Conservation (phyloP, 2,329 filamentous ascomycete genomes). For the Apiospora rasikravindrae region DNA sequence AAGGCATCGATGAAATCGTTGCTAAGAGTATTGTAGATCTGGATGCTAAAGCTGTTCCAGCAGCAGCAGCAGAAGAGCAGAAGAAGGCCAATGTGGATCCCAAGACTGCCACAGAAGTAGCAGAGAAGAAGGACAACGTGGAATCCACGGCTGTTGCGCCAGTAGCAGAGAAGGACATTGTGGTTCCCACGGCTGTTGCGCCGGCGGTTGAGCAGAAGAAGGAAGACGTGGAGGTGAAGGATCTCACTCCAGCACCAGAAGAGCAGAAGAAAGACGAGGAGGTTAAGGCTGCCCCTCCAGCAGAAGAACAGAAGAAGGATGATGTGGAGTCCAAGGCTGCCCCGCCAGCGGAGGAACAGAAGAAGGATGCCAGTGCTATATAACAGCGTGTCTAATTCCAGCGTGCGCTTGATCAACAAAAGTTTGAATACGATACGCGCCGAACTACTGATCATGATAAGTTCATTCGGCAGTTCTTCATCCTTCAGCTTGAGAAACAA, state of each 20-base stretch:
- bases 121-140: neutral
- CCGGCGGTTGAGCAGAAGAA: neutral
- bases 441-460: neutral
- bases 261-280: neutral
- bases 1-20: slow-evolving; percentile 23
- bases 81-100: neutral
- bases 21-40: neutral
- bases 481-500: neutral
- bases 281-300: neutral
- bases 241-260: neutral
- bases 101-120: neutral
- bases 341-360: neutral
- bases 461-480: neutral
- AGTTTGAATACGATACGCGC: neutral
- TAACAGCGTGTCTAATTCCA: neutral
- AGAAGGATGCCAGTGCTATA: neutral
- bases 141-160: neutral
- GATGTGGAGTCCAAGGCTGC: neutral
- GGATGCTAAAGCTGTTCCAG: neutral
- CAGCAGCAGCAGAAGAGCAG: neutral
- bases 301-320: neutral
- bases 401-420: neutral
- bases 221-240: neutral
- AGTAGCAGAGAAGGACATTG: neutral
- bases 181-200: neutral